Base-by-base conservation (phyloP, 768 basidiomycete species). In the Pleurotus pulmonarius region DNA sequence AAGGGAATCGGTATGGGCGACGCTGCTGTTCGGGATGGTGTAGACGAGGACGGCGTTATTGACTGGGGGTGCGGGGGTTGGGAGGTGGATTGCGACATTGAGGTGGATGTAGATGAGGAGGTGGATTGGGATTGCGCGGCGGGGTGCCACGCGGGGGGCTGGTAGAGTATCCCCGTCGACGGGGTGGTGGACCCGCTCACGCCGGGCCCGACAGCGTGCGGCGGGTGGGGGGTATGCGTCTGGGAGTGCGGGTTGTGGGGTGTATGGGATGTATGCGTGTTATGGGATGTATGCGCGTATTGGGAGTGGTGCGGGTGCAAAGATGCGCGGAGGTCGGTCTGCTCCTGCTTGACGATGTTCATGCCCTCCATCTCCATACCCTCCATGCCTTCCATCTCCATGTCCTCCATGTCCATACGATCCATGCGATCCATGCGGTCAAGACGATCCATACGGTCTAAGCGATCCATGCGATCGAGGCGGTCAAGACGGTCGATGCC, bases 281-380 rank as follows among this genome's bases (percentile, higher is more conserved):
- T 20, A 3, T 20, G 20, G 20, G 20, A 20, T 20, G 20, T 20
- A 90, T 87, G 71, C 89, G 89, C 7, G 87, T 88, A 4, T 84
- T 84, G 65, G 3, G 87, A 88, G n/a, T 86, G 87, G 0, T 88
- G 88, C 39, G 87, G 82, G 22, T 51, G 67, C 37, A 70, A 59
- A 24, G 69, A 59, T 24, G 71, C 59, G 13, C 60, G 49, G 20
- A 68, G 59, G 40, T 76, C 74, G 61, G 77, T 75, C 61, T 78
- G 72, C 61, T 78, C 76, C 61, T 78, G 72, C 68, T 77, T 79
- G 61, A 77, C 65, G 46, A 72, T 56, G 24, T 60, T 66, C 59
- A 66, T 59, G 39, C 61, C 20, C 20, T 47, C 53, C 41, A 24
- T 24, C 5, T 24, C 47, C n/a, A 34, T 16, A 3, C 20, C 20